Conservation (phyloP, 23 red algal species). For the Pyropia haitanensis region DNA sequence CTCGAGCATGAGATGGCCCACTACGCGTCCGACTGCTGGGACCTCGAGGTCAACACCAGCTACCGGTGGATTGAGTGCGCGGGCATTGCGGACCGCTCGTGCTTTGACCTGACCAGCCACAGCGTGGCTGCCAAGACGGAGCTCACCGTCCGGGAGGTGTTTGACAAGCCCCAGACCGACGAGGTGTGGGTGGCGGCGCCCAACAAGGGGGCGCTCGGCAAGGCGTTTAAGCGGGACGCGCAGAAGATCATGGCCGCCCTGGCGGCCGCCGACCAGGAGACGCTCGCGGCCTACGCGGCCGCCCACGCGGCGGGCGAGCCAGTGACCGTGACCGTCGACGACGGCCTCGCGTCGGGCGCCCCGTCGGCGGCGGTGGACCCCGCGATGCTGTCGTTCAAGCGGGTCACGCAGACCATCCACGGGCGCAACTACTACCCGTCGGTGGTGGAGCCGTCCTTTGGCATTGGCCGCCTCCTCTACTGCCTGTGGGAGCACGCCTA, state of each 20-base stretch:
- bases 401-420: constrained; percentile 32
- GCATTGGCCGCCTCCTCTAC: constrained; percentile 84
- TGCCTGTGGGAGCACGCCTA: constrained; percentile 95
- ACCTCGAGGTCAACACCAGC: constrained; percentile 86
- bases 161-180: constrained; percentile 34
- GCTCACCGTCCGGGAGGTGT: constrained; percentile 66
- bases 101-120: constrained; percentile 80
- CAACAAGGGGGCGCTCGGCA: constrained; percentile 74
- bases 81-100: constrained; percentile 85
- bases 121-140: constrained; percentile 53
- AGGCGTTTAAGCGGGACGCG: constrained; percentile 67
- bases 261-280: constrained; percentile 48
- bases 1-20: constrained; percentile 98
- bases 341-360: not conserved
- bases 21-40: constrained; percentile 98
- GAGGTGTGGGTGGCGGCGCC: constrained; percentile 35
- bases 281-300: constrained; percentile 10
- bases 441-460: constrained; percentile 99
- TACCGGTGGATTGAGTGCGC: constrained; percentile 98
- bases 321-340: constrained; percentile 10
- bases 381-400: constrained; percentile 36
- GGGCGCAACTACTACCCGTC: constrained; percentile 83
- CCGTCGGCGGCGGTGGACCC: not conserved
- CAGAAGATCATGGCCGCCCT: constrained; percentile 57
- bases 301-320: constrained; percentile 31